Evolutionary conservation across 805 yeast species (phyloP).

Genomic region (Pichia scutulata): DNA sequence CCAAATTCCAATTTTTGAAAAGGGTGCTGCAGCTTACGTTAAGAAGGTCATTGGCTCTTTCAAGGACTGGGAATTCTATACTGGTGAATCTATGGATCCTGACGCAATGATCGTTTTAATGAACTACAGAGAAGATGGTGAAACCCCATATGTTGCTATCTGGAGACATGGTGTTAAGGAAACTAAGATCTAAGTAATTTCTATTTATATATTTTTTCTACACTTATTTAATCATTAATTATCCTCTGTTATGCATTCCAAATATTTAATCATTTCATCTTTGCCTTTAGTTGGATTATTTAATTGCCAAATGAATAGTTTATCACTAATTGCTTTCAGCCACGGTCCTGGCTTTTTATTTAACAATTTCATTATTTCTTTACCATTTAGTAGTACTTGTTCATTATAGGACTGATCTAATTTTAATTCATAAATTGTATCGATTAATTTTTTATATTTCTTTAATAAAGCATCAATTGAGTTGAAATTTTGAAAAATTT

Average conservation of each 20-base stretch:
- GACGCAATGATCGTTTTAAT: constrained; percentile 96
- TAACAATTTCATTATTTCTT: constrained; percentile 45
- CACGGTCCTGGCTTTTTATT: constrained; percentile 78
- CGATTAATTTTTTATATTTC: constrained; percentile 29
- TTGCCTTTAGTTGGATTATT: constrained; percentile 53
- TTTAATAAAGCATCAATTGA: constrained; percentile 17
- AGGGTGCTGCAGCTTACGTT: constrained; percentile 94
- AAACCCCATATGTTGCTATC: constrained; percentile 93
- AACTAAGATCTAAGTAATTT: constrained; percentile 67
- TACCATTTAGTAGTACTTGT: constrained; percentile 73
- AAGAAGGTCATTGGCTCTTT: constrained; percentile 93
- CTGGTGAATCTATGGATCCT: constrained; percentile 99
- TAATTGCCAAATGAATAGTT: constrained; percentile 66
- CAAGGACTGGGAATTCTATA: constrained; percentile 99
- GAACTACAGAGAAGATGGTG: constrained; percentile 99
- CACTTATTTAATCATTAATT: background rate
- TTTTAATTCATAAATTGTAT: constrained; percentile 25
- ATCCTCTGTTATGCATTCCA: constrained; percentile 13
- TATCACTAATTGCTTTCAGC: constrained; percentile 53
- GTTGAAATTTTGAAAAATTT: constrained; percentile 10
- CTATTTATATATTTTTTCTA: background rate
- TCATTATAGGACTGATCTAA: constrained; percentile 39
- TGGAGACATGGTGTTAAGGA: constrained; percentile 97
- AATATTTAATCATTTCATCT: constrained; percentile 47
- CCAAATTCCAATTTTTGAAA: constrained; percentile 79